Conservation (phyloP, 176 grass and related monocot species). For the Triticum turgidum region DNA sequence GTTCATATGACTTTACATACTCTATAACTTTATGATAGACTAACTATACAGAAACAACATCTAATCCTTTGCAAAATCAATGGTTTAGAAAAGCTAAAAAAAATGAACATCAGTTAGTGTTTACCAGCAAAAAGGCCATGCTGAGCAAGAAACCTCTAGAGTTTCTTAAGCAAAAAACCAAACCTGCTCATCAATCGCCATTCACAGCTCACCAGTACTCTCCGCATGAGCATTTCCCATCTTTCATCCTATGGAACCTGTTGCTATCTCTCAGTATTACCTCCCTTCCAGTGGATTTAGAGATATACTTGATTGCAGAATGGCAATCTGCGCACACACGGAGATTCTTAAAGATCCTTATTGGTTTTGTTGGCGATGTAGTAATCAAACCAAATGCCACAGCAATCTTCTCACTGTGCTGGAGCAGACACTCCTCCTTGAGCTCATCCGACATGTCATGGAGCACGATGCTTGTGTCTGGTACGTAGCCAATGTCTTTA, state of each 20-base stretch:
- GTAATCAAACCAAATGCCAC: conserved; percentile 72
- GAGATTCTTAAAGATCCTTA: conserved; percentile 93
- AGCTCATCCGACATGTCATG: conserved; percentile 78
- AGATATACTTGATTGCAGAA: conserved; percentile 69
- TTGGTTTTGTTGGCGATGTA: conserved; percentile 54
- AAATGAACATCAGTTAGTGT: background rate
- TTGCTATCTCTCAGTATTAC: conserved; percentile 86
- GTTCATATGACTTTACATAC: background rate
- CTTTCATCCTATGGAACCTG: conserved; percentile 79
- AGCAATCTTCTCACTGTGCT: conserved; percentile 92
- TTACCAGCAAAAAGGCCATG: background rate
- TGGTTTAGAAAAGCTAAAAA: background rate
- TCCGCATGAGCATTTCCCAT: conserved; percentile 65
- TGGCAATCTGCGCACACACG: conserved; percentile 81
- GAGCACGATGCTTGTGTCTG: conserved; percentile 71
- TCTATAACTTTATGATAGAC: background rate
- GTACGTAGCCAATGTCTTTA: conserved; percentile 63
- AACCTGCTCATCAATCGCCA: conserved; percentile 33
- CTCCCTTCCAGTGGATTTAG: conserved; percentile 59
- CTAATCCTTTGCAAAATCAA: background rate
- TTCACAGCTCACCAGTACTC: conserved; percentile 72
- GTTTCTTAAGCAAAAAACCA: background rate
- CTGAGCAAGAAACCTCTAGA: background rate
- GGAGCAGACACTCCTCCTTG: conserved; percentile 79
- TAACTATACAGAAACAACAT: background rate